Evolutionary conservation across 495 filamentous ascomycete species (phyloP), one percentile per base, ranked within the genome.

Genomic region (Penicillium pancosmium): DNA sequence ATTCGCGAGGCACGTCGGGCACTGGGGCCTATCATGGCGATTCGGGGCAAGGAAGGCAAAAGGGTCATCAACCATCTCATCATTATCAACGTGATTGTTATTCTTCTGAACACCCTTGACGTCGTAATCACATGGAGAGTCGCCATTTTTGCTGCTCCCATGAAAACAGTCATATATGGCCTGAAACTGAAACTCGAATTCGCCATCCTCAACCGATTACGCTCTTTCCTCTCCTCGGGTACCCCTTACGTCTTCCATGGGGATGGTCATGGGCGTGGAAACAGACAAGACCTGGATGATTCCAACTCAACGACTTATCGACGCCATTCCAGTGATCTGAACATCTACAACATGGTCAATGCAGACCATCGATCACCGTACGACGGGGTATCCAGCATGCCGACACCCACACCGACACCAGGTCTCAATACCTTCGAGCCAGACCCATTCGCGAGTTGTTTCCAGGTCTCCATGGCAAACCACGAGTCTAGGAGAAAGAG

Each of bases 181-280:
- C 69, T 86, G 63, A 87, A 88, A 61, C 73, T 88, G 16, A 86
- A 86, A 63, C 71, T 88, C 25, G 85, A 88, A 64, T 86, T 85
- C 58, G 72, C 69, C 18, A 76, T 85, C 7, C 72, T 88, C 15
- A 60, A 47, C 5, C 57, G 54, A 16, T 60, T 70, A 1, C 65
- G 60, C 38, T 52, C 52, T 5, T 13, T 40, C 15, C 5, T 38
- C 0, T 54, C 19, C 51, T 13, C 51, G 3, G 0, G 6, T 19
- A 36, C 40, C 6, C 35, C 19, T 5, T 25, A 21, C 19, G 15
- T 27, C 8, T 48, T 48, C 10, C 18, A 48, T n/a, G 8, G 27
- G 8, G 27, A 6, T 31, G 27, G 5, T 6, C 5, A 31, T 31
- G 27, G 27, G 27, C 27, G 6, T 9, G n/a, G 16, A 46, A 16